Conservation (phyloP, 306 rosid genomes). For the Prunus davidiana region DNA sequence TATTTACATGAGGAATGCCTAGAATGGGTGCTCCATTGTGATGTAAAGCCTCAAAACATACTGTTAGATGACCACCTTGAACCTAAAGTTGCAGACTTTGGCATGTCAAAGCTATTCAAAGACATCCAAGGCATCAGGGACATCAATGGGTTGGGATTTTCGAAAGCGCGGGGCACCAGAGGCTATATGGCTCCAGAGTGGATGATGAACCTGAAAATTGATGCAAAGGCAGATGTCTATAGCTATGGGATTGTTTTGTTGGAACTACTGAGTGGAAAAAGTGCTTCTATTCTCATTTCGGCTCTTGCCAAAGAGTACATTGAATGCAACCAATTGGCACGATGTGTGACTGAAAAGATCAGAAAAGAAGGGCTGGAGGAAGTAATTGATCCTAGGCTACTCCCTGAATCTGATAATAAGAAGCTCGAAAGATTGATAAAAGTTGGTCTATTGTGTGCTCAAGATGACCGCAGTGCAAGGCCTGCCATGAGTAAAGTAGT, state of each 20-base stretch:
- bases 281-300: constrained; percentile 15
- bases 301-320: background rate
- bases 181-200: constrained; percentile 49
- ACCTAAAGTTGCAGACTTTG: constrained; percentile 43
- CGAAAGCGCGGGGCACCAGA: constrained; percentile 39
- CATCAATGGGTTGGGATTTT: constrained; percentile 17
- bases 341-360: constrained; percentile 24
- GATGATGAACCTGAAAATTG: constrained; percentile 41
- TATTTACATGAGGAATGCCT: constrained; percentile 50
- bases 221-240: constrained; percentile 44
- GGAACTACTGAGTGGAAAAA: constrained; percentile 34
- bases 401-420: background rate
- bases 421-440: constrained; percentile 25
- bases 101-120: constrained; percentile 40
- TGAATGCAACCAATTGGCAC: constrained; percentile 21
- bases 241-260: constrained; percentile 42
- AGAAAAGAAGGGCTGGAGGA: constrained; percentile 19
- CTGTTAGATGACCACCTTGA: constrained; percentile 29
- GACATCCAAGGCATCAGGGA: constrained; percentile 24
- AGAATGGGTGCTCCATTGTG: constrained; percentile 41
- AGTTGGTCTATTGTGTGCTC: constrained; percentile 29
- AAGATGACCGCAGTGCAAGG: constrained; percentile 35
- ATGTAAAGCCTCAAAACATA: constrained; percentile 49
- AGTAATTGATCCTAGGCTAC: constrained; percentile 26
- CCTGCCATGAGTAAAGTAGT: constrained; percentile 40